Evolutionary conservation across 1,284 basidiomycete genomes (phyloP), one percentile per base, ranked within the genome.

Genomic region (Ustilago cynodontis): DNA sequence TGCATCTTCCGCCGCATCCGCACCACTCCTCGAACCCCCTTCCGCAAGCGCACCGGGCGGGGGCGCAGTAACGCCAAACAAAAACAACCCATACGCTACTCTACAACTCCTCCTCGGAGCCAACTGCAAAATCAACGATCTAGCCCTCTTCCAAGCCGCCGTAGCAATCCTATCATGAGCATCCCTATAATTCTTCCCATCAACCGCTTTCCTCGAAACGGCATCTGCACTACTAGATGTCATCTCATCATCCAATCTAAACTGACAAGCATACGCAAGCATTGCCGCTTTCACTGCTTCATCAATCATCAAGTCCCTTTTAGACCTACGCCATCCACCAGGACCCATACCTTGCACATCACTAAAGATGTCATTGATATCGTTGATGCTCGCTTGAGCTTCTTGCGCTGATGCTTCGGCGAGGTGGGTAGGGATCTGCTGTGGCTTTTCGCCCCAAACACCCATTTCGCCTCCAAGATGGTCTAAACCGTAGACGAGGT

Each of bases 221-320:
- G 73, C 73, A 47, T 76, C 73, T 0, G 65, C 73, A 16, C 45
- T 20, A 8, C 16, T 39, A 0, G 65, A 68, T 10, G 73, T 76
- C 60, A 70, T 71, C 53, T 76, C 73, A 33, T 72, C 76, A 31
- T 78, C 76, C 28, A 78, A 53, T 0, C 76, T 54, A 56, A 73
- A 78, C 31, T 78, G 76, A 37, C 76, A 78, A 1, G 76, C 76
- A n/a, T 78, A 78, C 4, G 76, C 76, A 16, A 78, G 58, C 76
- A 78, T 78, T 11, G 68, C 68, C 1, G 76, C 76, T 39, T 78
- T 78, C 51, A 78, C 76, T 13, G 76, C 76, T 45, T 78, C 76
- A 50, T 78, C 76, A 24, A 78, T 71, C 67, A 71, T 69, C 14
- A 71, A 45, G 31, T 78, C 76, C 13, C 75, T 51, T 51, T 73